phyloP scores from a whole-genome alignment of 169 alveolate species.

The Eimeria praecox region DNA sequence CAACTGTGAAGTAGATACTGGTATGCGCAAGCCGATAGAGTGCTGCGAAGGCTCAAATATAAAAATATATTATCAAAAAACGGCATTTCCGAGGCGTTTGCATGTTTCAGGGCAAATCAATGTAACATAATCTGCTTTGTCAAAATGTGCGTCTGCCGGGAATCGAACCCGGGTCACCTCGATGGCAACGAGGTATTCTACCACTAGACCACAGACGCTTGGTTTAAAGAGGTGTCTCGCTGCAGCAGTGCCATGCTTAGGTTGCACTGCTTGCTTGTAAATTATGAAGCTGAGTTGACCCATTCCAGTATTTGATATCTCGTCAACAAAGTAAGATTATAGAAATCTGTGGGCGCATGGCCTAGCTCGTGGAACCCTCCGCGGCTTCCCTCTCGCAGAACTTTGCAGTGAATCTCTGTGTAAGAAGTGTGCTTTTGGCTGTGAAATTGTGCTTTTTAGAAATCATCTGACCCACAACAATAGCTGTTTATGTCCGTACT shows the following conservation, averaged over 20 bases:
- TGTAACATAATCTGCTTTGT: neutral
- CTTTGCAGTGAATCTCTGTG: neutral
- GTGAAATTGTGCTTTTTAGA: neutral
- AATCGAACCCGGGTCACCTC: conserved; percentile 99
- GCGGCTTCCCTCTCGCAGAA: neutral
- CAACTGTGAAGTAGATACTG: neutral
- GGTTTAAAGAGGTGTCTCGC: neutral
- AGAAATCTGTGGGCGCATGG: neutral
- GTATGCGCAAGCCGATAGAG: neutral
- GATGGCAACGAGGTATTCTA: conserved; percentile 99
- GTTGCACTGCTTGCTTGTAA: neutral
- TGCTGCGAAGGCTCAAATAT: neutral
- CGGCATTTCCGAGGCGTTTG: neutral
- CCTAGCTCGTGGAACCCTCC: neutral
- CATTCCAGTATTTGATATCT: neutral
- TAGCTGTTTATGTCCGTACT: neutral
- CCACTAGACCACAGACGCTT: conserved; percentile 97
- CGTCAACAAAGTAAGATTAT: neutral
- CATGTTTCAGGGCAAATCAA: neutral
- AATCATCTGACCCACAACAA: neutral
- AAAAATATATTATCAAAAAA: too few species aligned
- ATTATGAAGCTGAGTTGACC: neutral
- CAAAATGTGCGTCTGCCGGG: conserved; percentile 94
- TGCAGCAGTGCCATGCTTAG: neutral
- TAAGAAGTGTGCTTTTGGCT: neutral